These are phyloP conservation scores for Eimeria nieschulzi DNA, from an alignment of 169 alveolate genomes.

Conservation along the genomic window DNA sequence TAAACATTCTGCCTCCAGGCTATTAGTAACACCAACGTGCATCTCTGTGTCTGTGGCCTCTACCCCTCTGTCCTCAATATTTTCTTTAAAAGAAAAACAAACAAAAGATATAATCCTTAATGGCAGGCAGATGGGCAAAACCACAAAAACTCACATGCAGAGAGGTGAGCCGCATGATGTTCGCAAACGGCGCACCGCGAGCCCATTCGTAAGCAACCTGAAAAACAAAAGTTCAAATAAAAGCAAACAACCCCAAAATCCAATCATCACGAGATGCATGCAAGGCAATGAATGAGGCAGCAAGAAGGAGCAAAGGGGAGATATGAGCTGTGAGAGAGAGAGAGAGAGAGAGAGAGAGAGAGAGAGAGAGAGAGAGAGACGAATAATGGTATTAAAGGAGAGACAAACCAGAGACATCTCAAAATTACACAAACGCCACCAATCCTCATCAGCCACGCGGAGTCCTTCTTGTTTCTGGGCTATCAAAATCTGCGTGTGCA, in stretches of 20 bases:
- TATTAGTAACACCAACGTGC: background rate
- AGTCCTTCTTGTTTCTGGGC: conserved; percentile 43
- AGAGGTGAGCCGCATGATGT: conserved; percentile 58
- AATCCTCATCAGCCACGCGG: conserved; percentile 50
- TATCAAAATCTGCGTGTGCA: conserved; percentile 19
- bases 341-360: background rate
- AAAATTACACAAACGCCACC: conserved; percentile 69
- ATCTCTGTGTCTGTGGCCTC: background rate
- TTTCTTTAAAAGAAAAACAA: no score
- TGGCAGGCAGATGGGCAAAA: background rate
- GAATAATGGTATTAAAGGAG: background rate
- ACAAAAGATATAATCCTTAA: no score
- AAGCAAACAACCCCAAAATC: no score
- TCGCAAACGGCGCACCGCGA: conserved; percentile 59
- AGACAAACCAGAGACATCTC: conserved; percentile 13
- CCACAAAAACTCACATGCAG: conserved; percentile 50
- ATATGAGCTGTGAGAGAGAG: background rate
- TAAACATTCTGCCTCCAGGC: no score
- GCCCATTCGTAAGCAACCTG: conserved; percentile 77
- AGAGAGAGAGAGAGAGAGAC: background rate
- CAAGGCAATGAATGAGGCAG: background rate
- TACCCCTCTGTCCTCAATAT: background rate
- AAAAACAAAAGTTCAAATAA: background rate
- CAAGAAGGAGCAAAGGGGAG: background rate
- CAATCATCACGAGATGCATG: background rate